Conservation (phyloP, 179 eudicot genomes). For the Patellifolia procumbens region DNA sequence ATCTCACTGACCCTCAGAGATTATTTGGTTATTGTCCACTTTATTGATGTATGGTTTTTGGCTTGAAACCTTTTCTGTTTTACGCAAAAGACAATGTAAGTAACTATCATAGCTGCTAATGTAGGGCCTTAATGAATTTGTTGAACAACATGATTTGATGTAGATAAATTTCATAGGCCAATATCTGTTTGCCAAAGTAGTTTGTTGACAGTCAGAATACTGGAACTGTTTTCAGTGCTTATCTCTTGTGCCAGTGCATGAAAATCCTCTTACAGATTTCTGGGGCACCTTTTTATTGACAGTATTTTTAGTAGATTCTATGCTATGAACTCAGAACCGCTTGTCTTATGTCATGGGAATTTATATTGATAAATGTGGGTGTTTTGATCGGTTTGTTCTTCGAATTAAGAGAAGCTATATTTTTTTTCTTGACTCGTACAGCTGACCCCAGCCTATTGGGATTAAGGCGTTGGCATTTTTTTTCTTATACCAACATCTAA, state of each 20-base stretch:
- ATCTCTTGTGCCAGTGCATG: constrained; percentile 6
- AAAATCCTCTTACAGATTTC: constrained; percentile 10
- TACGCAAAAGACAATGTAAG: constrained; percentile 5
- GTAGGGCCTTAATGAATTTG: constrained; percentile 2
- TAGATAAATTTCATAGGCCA: constrained; percentile 16
- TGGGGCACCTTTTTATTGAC: constrained; percentile 1
- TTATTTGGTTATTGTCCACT: not conserved
- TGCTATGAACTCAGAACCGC: not conserved
- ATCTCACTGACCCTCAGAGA: not conserved
- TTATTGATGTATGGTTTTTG: constrained; percentile 9
- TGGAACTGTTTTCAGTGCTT: not conserved
- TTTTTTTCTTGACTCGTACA: not conserved
- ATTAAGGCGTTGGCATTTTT: no score
- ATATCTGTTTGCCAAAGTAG: constrained; percentile 15
- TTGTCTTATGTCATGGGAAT: not conserved
- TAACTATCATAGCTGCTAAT: not conserved
- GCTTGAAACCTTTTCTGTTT: constrained; percentile 8
- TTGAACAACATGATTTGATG: constrained; percentile 7
- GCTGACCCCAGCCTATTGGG: not conserved
- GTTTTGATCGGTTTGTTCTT: not conserved
- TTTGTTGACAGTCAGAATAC: not conserved
- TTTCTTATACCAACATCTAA: no score
- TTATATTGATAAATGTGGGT: not conserved
- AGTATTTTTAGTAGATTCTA: not conserved
- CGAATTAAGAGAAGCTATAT: not conserved